Conservation (phyloP, 768 basidiomycete genomes). For the Leucogyrophana mollusca region DNA sequence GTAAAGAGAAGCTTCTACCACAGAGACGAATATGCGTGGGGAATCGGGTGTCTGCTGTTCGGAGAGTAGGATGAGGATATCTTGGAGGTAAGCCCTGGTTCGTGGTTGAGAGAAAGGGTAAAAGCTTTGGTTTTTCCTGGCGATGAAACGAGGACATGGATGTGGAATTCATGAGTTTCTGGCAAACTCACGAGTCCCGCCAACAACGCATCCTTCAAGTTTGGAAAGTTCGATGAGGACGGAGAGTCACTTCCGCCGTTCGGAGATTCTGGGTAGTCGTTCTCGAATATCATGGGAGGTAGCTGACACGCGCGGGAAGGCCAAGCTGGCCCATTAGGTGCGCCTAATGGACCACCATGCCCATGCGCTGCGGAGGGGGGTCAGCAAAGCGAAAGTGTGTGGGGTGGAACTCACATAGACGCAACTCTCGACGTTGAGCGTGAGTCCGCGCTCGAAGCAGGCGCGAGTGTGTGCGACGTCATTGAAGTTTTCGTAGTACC, state of each 20-base stretch:
- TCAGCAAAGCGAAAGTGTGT: constrained; percentile 9
- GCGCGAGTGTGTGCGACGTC: constrained; percentile 73
- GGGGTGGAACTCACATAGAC: constrained; percentile 67
- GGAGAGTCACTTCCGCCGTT: no score
- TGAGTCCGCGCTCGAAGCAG: constrained; percentile 84
- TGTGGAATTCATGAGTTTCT: constrained; percentile 67
- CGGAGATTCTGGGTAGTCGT: no score
- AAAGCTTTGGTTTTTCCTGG: constrained; percentile 62
- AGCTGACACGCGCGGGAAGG: no score
- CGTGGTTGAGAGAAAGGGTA: constrained; percentile 75
- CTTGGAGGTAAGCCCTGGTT: constrained; percentile 68
- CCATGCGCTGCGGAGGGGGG: constrained; percentile 71
- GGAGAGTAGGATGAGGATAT: constrained; percentile 74
- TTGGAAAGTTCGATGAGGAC: no score
- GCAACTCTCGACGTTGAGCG: constrained; percentile 73
- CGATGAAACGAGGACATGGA: constrained; percentile 71
- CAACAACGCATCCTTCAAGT: constrained; percentile 62
- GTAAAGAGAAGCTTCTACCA: constrained; percentile 79
- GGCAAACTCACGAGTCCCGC: constrained; percentile 53
- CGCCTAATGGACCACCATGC: no score
- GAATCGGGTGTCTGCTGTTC: constrained; percentile 52
- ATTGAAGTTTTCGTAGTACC: constrained; percentile 88
- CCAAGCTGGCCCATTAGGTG: constrained; percentile 85
- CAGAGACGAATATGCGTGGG: constrained; percentile 66
- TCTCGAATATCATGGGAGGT: no score